These are phyloP conservation scores for Stevia rebaudiana DNA, from an alignment of 140 eudicot genomes.

Conservation along the genomic window DNA sequence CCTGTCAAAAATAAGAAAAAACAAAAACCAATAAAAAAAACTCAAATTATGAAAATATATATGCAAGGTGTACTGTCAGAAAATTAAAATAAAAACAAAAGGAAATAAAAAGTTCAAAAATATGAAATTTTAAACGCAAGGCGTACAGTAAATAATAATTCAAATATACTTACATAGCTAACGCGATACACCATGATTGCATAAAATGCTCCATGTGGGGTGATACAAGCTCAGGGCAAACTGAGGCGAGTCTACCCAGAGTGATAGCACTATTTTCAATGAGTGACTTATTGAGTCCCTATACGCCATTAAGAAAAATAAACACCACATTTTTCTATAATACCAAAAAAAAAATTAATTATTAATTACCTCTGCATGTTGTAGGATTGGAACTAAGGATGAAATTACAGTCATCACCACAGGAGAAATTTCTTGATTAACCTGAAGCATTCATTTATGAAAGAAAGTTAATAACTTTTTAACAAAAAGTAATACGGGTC, in stretches of 20 bases:
- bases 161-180: conserved; percentile 50
- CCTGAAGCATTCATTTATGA: conserved; percentile 38
- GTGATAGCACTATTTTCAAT: conserved; percentile 88
- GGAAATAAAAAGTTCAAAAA: not conserved
- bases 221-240: conserved; percentile 88
- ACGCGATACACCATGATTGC: conserved; percentile 87
- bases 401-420: conserved; percentile 74
- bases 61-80: not conserved
- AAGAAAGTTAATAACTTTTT: not conserved
- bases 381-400: conserved; percentile 81
- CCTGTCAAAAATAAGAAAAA: conserved; percentile 43
- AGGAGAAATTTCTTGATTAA: conserved; percentile 75
- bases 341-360: not conserved
- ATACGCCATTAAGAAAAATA: conserved; percentile 10
- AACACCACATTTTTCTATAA: not conserved
- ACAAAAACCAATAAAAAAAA: not conserved
- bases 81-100: too few species aligned
- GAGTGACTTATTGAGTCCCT: conserved; percentile 91
- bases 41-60: not conserved
- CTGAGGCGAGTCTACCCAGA: conserved; percentile 86
- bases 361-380: conserved; percentile 72
- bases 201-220: conserved; percentile 97
- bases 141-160: not conserved
- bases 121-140: not conserved
- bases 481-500: not conserved